phyloP scores from a whole-genome alignment of 2,329 filamentous ascomycete genomes.

The Penicillium sp. region DNA sequence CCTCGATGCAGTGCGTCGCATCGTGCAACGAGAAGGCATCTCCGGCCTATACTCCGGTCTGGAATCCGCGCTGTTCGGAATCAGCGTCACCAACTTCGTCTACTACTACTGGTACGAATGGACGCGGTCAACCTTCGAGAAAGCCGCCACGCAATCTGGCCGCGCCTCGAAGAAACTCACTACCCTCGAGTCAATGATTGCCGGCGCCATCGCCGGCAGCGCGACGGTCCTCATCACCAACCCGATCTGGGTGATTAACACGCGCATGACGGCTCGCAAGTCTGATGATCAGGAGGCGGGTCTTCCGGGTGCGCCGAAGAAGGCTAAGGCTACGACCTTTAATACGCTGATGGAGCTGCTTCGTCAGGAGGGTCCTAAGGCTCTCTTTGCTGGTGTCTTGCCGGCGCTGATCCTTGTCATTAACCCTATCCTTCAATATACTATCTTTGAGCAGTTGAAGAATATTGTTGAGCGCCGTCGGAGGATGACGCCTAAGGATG shows the following conservation, averaged over 20 bases:
- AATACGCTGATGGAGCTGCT: constrained; percentile 80
- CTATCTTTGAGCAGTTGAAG: constrained; percentile 98
- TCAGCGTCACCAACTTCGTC: constrained; percentile 98
- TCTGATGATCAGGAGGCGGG: constrained; percentile 55
- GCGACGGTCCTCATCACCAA: constrained; percentile 96
- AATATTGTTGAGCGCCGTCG: constrained; percentile 78
- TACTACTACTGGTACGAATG: constrained; percentile 99
- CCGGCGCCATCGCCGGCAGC: constrained; percentile 88
- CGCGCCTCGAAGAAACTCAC: constrained; percentile 81
- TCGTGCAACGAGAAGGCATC: constrained; percentile 89
- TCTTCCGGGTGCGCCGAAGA: constrained; percentile 53
- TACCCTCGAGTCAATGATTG: constrained; percentile 91
- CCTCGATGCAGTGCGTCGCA: constrained; percentile 78
- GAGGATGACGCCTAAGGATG: constrained; percentile 80
- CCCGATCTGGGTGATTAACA: constrained; percentile 99
- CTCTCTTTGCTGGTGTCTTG: constrained; percentile 89
- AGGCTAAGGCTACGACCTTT: constrained; percentile 70
- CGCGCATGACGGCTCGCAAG: constrained; percentile 91
- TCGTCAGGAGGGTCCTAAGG: constrained; percentile 78
- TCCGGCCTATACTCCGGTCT: constrained; percentile 89
- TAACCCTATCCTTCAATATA: constrained; percentile 98
- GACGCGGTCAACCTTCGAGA: constrained; percentile 82
- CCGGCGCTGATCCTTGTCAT: constrained; percentile 93
- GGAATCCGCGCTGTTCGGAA: constrained; percentile 93
- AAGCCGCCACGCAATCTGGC: constrained; percentile 72